A percentile compares a stretch with the other conserved stretches of the same genome.
Evolutionary conservation across 2,329 filamentous ascomycete species (phyloP).

Genomic region (Pseudocercospora macadamiae): DNA sequence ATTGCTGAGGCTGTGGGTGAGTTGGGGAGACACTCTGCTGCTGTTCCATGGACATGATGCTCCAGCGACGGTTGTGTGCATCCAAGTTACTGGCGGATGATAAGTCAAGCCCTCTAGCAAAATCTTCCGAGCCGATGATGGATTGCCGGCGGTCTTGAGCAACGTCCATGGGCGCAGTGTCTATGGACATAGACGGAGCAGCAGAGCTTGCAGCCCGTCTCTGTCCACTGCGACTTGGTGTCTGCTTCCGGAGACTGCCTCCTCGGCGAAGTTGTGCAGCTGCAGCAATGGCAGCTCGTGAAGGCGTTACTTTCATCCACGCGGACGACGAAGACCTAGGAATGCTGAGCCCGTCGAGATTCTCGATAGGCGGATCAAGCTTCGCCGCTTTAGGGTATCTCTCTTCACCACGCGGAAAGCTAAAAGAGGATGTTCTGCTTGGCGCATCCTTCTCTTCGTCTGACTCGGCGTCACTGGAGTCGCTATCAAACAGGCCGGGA

Average conservation of each 20-base stretch:
- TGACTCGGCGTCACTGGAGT: constrained; percentile 33
- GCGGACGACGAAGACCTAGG: constrained; percentile 37
- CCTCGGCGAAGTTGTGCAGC: constrained; percentile 39
- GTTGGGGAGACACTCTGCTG: constrained; percentile 41
- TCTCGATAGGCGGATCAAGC: constrained; percentile 40
- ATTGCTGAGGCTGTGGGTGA: constrained; percentile 14
- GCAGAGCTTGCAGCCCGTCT: constrained; percentile 17
- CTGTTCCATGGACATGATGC: constrained; percentile 49
- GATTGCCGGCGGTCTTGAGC: constrained; percentile 24
- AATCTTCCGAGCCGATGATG: constrained; percentile 20
- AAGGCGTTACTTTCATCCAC: constrained; percentile 39
- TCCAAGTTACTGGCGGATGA: constrained; percentile 38
- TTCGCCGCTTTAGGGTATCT: constrained; percentile 36
- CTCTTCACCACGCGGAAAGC: constrained; percentile 33
- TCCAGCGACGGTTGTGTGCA: constrained; percentile 51
- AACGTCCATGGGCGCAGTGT: constrained; percentile 36
- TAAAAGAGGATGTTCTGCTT: constrained; percentile 37
- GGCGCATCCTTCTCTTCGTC: constrained; percentile 35
- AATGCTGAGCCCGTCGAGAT: constrained; percentile 38
- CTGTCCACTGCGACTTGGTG: constrained; percentile 25
- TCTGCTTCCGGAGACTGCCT: constrained; percentile 35
- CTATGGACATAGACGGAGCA: constrained; percentile 32
- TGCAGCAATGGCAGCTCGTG: constrained; percentile 39
- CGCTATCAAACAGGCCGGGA: constrained; percentile 49
- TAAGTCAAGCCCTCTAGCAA: constrained; percentile 18